A percentile compares a stretch with the other conserved stretches of the same genome.
These are phyloP conservation scores for Gremmenia infestans DNA, from an alignment of 2,329 filamentous ascomycete species.

Conservation along the genomic window DNA sequence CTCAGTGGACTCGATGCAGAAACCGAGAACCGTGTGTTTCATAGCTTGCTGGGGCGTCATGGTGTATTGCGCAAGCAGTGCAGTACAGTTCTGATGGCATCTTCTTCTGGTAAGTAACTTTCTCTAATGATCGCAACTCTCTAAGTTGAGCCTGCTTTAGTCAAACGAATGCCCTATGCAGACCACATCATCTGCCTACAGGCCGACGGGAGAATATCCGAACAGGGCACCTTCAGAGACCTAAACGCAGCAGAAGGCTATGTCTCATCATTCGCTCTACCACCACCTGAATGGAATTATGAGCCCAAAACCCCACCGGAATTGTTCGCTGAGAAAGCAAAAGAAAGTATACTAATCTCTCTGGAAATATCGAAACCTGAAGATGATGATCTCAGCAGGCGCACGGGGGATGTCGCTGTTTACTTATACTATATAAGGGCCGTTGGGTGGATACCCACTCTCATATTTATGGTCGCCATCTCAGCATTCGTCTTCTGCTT, in stretches of 20 bases:
- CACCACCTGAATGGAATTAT: not conserved
- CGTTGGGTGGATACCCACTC: conserved; percentile 6
- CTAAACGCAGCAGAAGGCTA: conserved; percentile 32
- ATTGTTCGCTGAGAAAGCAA: not conserved
- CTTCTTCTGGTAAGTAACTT: conserved; percentile 14
- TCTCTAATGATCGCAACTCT: not conserved
- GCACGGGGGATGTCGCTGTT: conserved; percentile 6
- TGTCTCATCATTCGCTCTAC: conserved; percentile 14
- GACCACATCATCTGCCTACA: conserved; percentile 35
- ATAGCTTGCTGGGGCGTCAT: conserved; percentile 10
- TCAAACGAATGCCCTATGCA: conserved; percentile 29
- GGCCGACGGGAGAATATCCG: conserved; percentile 30
- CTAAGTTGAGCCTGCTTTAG: not conserved
- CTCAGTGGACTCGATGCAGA: conserved; percentile 22
- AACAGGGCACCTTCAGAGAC: conserved; percentile 34
- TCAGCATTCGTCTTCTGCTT: conserved; percentile 4
- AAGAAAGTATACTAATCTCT: not conserved
- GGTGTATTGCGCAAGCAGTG: conserved; percentile 18
- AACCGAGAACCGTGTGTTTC: conserved; percentile 17
- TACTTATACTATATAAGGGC: conserved; percentile 20
- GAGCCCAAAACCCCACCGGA: not conserved
- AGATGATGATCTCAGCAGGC: not conserved
- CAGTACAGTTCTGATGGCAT: conserved; percentile 34
- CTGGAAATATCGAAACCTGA: not conserved
- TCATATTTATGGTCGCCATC: conserved; percentile 7